Evolutionary conservation across 2,329 filamentous ascomycete species (phyloP), one percentile per base, ranked within the genome.

Genomic region (Alternaria metachromatica): DNA sequence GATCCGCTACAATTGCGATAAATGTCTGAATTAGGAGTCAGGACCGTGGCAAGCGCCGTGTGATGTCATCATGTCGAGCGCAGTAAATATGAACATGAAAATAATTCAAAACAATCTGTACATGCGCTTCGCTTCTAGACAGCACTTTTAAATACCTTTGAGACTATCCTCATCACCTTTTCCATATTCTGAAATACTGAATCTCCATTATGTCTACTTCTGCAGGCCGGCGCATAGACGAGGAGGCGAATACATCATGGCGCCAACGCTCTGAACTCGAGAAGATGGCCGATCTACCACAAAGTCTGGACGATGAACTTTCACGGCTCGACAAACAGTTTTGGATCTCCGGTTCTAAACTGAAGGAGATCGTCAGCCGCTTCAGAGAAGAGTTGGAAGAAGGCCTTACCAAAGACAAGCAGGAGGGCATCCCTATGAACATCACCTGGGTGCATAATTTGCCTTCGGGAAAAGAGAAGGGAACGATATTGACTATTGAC

Each of bases 381-480:
- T 76, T 76, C 37, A 48, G 53, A 12, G 65, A 72, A 55, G 73
- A 76, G 51, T 64, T 76, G 3, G 66, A 73, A n/a, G 70, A 74
- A 56, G 73, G 73, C 30, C 49, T 67, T 15, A 56, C 60, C 28
- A 61, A 69, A 50, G 57, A 76, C 43, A 37, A 60, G n/a, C 62
- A 70, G 18, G 74, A 66, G 37, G 37, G 37, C 45, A 75, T 72
- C 28, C 94, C 95, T 64, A 97, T 98, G 95, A 97, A 97, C 83
- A 92, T 95, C 63, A 97, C 94, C 60, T 97, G 95, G 95, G 94
- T 96, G 67, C 94, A 97, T 89, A 88, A 88, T 50, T 93, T 93
- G 80, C 95, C 95, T 21, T 91, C 91, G 77, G 95, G 95, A 69
- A 82, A 94, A 70, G 95, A 97, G 81, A 92, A 89, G 9, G 95